These are phyloP conservation scores for Termitomyces sp. DNA, from an alignment of 768 basidiomycete species.

Conservation along the genomic window DNA sequence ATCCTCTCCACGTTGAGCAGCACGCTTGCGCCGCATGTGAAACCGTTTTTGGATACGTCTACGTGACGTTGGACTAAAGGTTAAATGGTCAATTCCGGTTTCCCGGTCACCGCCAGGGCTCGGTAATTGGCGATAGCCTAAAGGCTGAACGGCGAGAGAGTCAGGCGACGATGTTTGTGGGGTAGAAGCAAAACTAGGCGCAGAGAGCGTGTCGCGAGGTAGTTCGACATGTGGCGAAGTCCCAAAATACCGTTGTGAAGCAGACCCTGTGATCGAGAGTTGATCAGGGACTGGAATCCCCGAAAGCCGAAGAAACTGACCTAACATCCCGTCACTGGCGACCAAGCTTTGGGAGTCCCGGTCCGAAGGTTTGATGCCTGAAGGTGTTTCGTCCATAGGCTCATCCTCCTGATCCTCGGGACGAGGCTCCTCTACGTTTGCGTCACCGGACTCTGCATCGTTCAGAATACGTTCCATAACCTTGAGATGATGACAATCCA, in stretches of 20 bases:
- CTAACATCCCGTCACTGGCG: slow-evolving; percentile 9
- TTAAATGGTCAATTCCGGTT: slow-evolving; percentile 13
- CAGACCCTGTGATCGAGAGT: background rate
- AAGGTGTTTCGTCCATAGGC: background rate
- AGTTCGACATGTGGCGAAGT: background rate
- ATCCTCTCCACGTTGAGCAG: slow-evolving; percentile 33
- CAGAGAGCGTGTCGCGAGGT: background rate
- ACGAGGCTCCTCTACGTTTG: slow-evolving; percentile 5
- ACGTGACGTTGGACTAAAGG: slow-evolving; percentile 41
- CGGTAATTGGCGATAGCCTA: slow-evolving; percentile 1
- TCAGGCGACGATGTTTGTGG: background rate
- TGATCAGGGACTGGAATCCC: slow-evolving; percentile 5
- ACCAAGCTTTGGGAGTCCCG: slow-evolving; percentile 4
- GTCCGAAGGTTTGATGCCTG: slow-evolving; percentile 4
- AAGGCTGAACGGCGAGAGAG: slow-evolving; percentile 4
- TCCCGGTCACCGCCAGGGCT: slow-evolving; percentile 6
- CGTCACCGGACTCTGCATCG: slow-evolving; percentile 9
- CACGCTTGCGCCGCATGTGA: slow-evolving; percentile 69
- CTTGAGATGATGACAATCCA: slow-evolving; percentile 17
- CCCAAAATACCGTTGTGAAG: background rate
- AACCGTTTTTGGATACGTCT: slow-evolving; percentile 57
- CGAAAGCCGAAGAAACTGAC: slow-evolving; percentile 6
- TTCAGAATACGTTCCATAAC: slow-evolving; percentile 21
- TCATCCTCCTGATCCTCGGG: slow-evolving; percentile 14
- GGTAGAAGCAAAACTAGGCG: slow-evolving; percentile 1